Evolutionary conservation across 2,329 filamentous ascomycete species (phyloP), one percentile per base, ranked within the genome.

Genomic region (Fusarium acutatum): DNA sequence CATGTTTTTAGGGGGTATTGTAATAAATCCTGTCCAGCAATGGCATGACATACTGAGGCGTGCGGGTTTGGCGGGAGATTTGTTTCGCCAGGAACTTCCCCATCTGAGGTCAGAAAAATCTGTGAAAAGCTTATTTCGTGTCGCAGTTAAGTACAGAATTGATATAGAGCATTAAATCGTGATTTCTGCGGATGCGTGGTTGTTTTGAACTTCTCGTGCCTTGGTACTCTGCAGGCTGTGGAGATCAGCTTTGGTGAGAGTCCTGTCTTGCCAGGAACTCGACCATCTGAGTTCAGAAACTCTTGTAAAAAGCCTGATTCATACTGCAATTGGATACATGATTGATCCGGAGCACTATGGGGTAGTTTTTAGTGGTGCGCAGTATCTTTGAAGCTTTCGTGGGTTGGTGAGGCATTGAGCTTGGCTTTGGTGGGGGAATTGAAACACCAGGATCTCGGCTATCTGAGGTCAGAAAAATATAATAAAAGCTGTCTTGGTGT

Each of bases 301-400:
- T 44, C 6, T 4, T 18, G 5, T 26, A 28, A 28, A 46, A 28
- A 24, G 7, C 11, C 12, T 7, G 44, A 26, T 18, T 6, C 4
- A 30, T 46, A 4, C 28, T 20, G 20, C 7, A 46, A 28, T 22
- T 2, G 13, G 12, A 46, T 22, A n/a, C n/a, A 6, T 0, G 22
- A 28, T 46, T 46, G 26, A 7, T 30, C 3, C 9, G 5, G 18
- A 7, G 26, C 0, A 22, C 20, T 3, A 22, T 7, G 6, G 12
- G 5, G 24, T 5, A 14, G 10, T 30, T 28, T 22, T 26, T 46
- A 4, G 7, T 20, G 3, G 12, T 10, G 26, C 18, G 18, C 24
- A 30, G 26, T 22, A 26, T 15, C 20, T 20, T 14, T 8, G 18
- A 46, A 22, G 18, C 8, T 30, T 28, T 30, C 26, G 26, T 8